Evolutionary conservation across 2,329 filamentous ascomycete species (phyloP), one percentile per base, ranked within the genome.

Genomic region (Venturia carpophila): DNA sequence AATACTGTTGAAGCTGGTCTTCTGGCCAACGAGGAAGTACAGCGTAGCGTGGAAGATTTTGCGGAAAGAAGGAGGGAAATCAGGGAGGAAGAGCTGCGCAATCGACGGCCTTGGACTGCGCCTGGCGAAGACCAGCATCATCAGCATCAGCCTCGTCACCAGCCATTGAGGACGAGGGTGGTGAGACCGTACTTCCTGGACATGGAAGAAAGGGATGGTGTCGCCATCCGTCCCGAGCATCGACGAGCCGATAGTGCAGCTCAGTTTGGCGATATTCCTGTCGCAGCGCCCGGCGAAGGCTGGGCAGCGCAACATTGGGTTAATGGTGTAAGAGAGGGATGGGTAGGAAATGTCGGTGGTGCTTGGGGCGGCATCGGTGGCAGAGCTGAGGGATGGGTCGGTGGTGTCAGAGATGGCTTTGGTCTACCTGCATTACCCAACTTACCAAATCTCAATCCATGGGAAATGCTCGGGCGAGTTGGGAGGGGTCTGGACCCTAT

Each of bases 1-100:
- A 82, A 82, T 67, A 82, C 80, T 11, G 79, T 78, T 62, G 79
- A 81, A 67, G 72, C 80, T 63, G 76, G 77, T 0, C 76, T 79
- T 0, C 70, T 79, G 17, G 77, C 76, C 41, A 75, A 72, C 1
- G 72, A 73, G 15, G 72, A 76, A 52, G 74, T 73, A 67, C 72
- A 75, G 65, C 67, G 74, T 42, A 64, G 24, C 5, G 27, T 45
- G 30, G 62, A 62, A 30, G 62, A 66, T 66, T 62, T 62, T 62
- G 55, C 47, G 19, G 56, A 37, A 13, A 39, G 27, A 30, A 43
- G 27, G 30, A 37, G 60, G 39, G 52, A 65, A 21, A 45, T 27
- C 1, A 37, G 61, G 27, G 60, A 45, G 39, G 52, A 65, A 21
- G 52, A 39, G 19, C 5, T 24, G 39, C 21, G 47, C 6, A 47